A percentile compares a stretch with the other conserved stretches of the same genome.
Conservation (phyloP, 2,329 filamentous ascomycete genomes). For the Teratosphaeria nubilosa region DNA sequence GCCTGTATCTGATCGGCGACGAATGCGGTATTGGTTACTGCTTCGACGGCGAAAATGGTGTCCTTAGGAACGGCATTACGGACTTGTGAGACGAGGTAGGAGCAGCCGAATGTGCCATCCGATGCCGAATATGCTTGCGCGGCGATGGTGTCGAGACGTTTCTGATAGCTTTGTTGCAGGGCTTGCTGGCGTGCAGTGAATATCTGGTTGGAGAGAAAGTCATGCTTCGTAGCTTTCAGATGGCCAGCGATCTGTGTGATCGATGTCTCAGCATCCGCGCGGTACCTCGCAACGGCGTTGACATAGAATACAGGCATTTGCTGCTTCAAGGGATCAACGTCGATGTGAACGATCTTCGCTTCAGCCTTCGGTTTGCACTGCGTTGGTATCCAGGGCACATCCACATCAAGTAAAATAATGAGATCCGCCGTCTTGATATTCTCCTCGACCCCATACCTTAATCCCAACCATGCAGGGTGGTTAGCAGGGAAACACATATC, state of each 20-base stretch:
- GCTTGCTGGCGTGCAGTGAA: slow-evolving; percentile 39
- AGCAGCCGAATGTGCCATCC: slow-evolving; percentile 53
- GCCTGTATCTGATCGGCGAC: slow-evolving; percentile 63
- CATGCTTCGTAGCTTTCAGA: slow-evolving; percentile 41
- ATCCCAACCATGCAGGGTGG: slow-evolving; percentile 49
- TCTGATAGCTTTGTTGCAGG: slow-evolving; percentile 48
- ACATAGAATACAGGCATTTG: slow-evolving; percentile 51
- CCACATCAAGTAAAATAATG: slow-evolving; percentile 77
- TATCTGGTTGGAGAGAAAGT: slow-evolving; percentile 23
- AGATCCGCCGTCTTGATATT: slow-evolving; percentile 68
- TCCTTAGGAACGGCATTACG: slow-evolving; percentile 49
- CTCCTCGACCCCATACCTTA: slow-evolving; percentile 65
- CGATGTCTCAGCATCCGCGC: slow-evolving; percentile 43
- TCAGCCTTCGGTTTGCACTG: slow-evolving; percentile 49
- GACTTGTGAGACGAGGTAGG: slow-evolving; percentile 46
- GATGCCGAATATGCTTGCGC: slow-evolving; percentile 47
- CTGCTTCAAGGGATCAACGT: slow-evolving; percentile 57
- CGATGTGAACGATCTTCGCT: slow-evolving; percentile 54
- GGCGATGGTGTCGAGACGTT: slow-evolving; percentile 51
- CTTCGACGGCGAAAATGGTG: slow-evolving; percentile 68
- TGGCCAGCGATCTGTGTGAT: slow-evolving; percentile 59
- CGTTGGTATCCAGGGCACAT: slow-evolving; percentile 90
- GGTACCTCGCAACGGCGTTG: slow-evolving; percentile 42
- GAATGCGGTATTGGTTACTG: slow-evolving; percentile 60
- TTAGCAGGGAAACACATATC: slow-evolving; percentile 73